phyloP scores from a whole-genome alignment of 192 early-diverging fungal species.

The Coemansia sp. region DNA sequence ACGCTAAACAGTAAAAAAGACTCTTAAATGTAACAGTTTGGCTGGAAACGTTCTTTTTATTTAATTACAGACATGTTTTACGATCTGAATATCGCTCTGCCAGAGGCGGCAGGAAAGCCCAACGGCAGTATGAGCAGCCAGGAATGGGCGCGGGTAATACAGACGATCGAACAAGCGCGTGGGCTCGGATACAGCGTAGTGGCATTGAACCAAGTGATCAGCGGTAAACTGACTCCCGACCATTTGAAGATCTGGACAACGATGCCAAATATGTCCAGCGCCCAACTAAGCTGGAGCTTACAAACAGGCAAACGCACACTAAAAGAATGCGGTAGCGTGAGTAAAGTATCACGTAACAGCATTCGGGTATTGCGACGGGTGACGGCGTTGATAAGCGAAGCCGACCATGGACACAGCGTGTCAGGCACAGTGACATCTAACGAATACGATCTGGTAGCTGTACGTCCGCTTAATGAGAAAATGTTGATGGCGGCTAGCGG shows the following conservation, averaged over 20 bases:
- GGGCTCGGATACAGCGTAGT: constrained; percentile 40
- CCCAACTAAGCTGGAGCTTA: constrained; percentile 29
- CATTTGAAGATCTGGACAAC: constrained; percentile 38
- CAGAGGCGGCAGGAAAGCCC: constrained; percentile 35
- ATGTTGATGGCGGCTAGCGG: constrained; percentile 34
- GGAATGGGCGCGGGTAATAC: constrained; percentile 41
- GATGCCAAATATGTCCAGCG: constrained; percentile 18
- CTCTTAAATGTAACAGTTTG: neutral
- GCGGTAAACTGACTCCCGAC: constrained; percentile 28
- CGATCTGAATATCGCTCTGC: constrained; percentile 52
- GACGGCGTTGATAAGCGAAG: constrained; percentile 37
- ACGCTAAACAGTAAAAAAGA: neutral
- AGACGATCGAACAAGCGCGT: constrained; percentile 40
- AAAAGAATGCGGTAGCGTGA: neutral
- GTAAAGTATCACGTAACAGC: constrained; percentile 15
- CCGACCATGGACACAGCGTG: constrained; percentile 37
- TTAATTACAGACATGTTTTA: constrained; percentile 32
- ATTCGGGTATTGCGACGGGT: constrained; percentile 45
- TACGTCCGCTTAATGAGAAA: constrained; percentile 41
- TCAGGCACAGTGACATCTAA: constrained; percentile 15
- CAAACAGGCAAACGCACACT: constrained; percentile 21
- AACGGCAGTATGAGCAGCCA: constrained; percentile 23
- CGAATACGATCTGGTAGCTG: constrained; percentile 50
- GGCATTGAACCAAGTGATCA: constrained; percentile 46
- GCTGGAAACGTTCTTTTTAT: neutral